Evolutionary conservation across 768 basidiomycete genomes (phyloP), one percentile per base, ranked within the genome.

Genomic region (Leucocoprinus sp.): DNA sequence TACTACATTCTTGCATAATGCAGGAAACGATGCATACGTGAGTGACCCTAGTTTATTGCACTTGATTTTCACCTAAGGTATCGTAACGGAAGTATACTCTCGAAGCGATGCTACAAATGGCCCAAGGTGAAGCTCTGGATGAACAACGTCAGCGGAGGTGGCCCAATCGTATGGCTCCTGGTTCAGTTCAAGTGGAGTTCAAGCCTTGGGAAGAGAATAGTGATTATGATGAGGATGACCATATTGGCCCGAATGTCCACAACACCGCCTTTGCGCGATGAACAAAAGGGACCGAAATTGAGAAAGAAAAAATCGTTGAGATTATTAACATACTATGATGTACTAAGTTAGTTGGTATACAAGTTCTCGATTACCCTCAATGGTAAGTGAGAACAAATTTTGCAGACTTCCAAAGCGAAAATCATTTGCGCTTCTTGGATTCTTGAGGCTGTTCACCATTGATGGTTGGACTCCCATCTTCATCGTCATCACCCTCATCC

Each of bases 21-120:
- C 86, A 1, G 89, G 88, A 0, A 92, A 91, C 55, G 87, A 92
- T 59, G 88, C 89, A 1, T 72, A 83, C 58, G 89, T 90, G 54
- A 33, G 80, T 64, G n/a, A 27, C 15, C 14, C 24, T n/a, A 26
- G 33, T 2, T 48, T 7, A 12, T 42, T 4, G 14, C 26, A n/a
- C n/a, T n/a, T n/a, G n/a, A n/a, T n/a, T n/a, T n/a, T n/a, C n/a
- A n/a, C n/a, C n/a, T n/a, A n/a, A n/a, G 6, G 19, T 2, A 18
- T 8, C 9, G 9, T 2, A 35, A 4, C 17, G 9, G 21, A 38
- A 92, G 89, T 86, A 78, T 54, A 89, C 86, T 1, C 65, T 91
- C 46, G 60, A 75, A 36, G 76, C 78, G 9, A 57, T 86, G 58
- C 73, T 72, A 44, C 61, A 69, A 22, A 90, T 93, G 89, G 84